Base-by-base conservation (phyloP, 2,329 filamentous ascomycete genomes). In the Penicillium sp. region DNA sequence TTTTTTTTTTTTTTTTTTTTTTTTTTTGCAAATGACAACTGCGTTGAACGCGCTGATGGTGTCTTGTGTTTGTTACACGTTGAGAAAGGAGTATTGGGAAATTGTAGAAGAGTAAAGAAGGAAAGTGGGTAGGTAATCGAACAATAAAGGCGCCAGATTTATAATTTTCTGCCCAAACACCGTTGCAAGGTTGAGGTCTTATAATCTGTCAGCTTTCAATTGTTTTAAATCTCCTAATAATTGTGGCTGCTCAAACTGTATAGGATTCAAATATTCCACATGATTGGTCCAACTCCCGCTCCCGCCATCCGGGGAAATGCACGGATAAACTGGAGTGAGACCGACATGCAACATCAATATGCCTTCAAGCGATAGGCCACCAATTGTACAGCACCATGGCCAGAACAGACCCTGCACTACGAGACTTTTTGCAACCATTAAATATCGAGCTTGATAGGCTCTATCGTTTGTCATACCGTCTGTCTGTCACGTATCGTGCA, bases 401-500 rank as follows among this genome's bases (percentile, higher is more conserved):
- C 46, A 56, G 53, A 41, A 22, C 47, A 24, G 53, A 63, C 31
- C 44, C 53, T n/a, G 37, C 51, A 8, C 56, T 72, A 8, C 62
- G 69, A 19, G 58, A 56, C 16, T 74, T 71, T 52, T 54, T 74
- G 19, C 56, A 63, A 29, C 72, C 71, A 6, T 60, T 75, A 5
- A 62, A 55, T 10, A 67, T 74, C n/a, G 64, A 68, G 10, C 59
- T 68, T 9, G 57, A 63, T 13, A 68, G 61, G 19, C 66, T 77
- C 8, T 74, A 76, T 61, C 61, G 64, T 19, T 61, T 77, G 13
- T 72, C 75, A 1, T 71, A 69, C 57, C 68, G 70, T 19, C 68
- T 77, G 37, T 75, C 73, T 14, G 62, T 64, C 33, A 70, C 71
- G 19, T 77, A 75, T 54, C 66, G 65, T 26, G 62, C 73, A 29